Evolutionary conservation across 176 grass and related monocot genomes (phyloP).

Genomic region (Cymbopogon citratus): DNA sequence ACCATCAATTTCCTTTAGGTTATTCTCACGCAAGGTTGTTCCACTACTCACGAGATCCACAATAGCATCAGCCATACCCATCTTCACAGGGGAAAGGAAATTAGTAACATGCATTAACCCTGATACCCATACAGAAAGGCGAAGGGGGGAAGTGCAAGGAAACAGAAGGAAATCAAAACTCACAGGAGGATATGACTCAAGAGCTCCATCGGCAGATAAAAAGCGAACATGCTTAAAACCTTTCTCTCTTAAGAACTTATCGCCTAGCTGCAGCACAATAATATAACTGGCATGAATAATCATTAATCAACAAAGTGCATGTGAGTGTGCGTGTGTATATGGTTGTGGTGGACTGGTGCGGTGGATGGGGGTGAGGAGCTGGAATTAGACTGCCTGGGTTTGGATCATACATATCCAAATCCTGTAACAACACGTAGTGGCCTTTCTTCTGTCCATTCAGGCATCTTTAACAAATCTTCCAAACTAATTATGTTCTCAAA

Average conservation of each 20-base stretch:
- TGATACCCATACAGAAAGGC: neutral
- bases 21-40: slow-evolving; percentile 87
- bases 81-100: slow-evolving; percentile 38
- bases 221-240: slow-evolving; percentile 67
- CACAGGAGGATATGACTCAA: slow-evolving; percentile 95
- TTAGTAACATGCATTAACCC: slow-evolving; percentile 5
- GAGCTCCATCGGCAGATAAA: slow-evolving; percentile 73
- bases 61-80: slow-evolving; percentile 96
- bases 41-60: slow-evolving; percentile 98
- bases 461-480: slow-evolving; percentile 73
- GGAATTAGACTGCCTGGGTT: slow-evolving; percentile 8
- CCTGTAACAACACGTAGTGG: slow-evolving; percentile 83
- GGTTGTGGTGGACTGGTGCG: neutral
- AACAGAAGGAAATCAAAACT: slow-evolving; percentile 26
- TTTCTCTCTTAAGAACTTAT: slow-evolving; percentile 72
- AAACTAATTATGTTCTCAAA: slow-evolving; percentile 83
- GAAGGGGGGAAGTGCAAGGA: neutral
- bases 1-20: slow-evolving; percentile 93
- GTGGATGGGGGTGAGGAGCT: neutral
- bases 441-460: slow-evolving; percentile 77
- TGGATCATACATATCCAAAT: slow-evolving; percentile 75
- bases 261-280: slow-evolving; percentile 59
- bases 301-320: too few species aligned
- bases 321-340: neutral
- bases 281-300: slow-evolving; percentile 18